These are phyloP conservation scores for Rhodocollybia butyracea DNA, from an alignment of 768 basidiomycete genomes.

Conservation along the genomic window DNA sequence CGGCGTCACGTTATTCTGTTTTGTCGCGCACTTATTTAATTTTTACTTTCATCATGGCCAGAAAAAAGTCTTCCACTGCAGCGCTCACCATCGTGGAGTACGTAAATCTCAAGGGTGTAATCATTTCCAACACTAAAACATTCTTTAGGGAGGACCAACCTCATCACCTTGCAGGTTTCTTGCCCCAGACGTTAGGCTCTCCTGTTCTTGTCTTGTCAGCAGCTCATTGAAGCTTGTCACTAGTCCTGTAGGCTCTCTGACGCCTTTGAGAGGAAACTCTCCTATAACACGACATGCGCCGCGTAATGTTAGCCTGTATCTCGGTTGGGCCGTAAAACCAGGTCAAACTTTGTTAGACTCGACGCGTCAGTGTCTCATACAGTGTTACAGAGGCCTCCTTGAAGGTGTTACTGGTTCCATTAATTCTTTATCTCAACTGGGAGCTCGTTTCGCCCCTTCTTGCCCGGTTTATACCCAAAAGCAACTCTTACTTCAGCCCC, in stretches of 20 bases:
- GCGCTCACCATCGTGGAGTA: too few species aligned
- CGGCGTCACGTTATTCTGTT: too few species aligned
- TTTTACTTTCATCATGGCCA: too few species aligned
- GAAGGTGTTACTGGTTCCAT: conserved; percentile 40
- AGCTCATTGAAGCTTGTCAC: not conserved
- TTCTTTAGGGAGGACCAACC: conserved; percentile 51
- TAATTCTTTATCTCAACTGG: conserved; percentile 44
- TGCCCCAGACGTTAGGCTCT: conserved; percentile 65
- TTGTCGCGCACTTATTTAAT: too few species aligned
- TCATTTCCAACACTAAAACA: too few species aligned
- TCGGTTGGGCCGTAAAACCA: conserved; percentile 3
- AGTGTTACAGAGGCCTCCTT: conserved; percentile 25
- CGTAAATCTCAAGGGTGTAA: too few species aligned
- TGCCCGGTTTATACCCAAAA: not conserved
- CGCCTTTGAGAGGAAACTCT: not conserved
- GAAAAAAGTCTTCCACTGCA: too few species aligned
- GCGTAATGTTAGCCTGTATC: not conserved
- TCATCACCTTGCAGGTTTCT: conserved; percentile 62
- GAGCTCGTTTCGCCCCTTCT: conserved; percentile 19
- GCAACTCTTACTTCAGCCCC: conserved; percentile 22
- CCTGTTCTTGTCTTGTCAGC: not conserved
- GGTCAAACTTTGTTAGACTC: conserved; percentile 16
- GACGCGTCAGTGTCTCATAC: not conserved
- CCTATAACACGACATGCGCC: not conserved
- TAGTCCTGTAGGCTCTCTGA: conserved; percentile 10